A percentile compares a stretch with the other conserved stretches of the same genome.
Evolutionary conservation across 1,284 basidiomycete species (phyloP).

Genomic region (Heterobasidion parviporum): DNA sequence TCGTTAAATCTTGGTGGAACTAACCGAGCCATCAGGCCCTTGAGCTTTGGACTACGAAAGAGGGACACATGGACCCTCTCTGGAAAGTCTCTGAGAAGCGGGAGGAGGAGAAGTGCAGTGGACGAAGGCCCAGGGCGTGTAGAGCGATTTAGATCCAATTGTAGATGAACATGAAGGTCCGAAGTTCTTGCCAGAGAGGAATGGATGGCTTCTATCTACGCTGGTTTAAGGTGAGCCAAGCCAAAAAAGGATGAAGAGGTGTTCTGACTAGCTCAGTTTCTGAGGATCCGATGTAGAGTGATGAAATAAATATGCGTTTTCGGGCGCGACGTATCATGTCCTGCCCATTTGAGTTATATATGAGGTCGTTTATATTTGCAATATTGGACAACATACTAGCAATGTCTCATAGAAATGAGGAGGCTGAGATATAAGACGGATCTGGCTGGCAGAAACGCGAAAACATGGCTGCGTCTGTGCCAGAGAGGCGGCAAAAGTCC

Average conservation of each 20-base stretch:
- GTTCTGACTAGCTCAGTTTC: conserved; percentile 24
- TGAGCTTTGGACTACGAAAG: conserved; percentile 82
- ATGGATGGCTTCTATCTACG: conserved; percentile 61
- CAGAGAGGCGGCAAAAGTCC: conserved; percentile 14
- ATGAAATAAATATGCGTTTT: conserved; percentile 78
- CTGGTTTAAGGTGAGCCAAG: not conserved
- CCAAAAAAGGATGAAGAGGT: not conserved
- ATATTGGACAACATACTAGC: conserved; percentile 21
- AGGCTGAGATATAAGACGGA: conserved; percentile 30
- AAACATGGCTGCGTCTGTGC: conserved; percentile 30
- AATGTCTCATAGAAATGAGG: conserved; percentile 28
- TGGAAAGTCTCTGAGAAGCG: conserved; percentile 67
- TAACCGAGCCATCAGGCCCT: conserved; percentile 64
- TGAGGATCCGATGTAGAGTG: conserved; percentile 33
- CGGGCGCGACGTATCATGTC: conserved; percentile 69
- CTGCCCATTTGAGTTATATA: conserved; percentile 26
- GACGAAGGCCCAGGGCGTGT: conserved; percentile 78
- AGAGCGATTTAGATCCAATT: conserved; percentile 87
- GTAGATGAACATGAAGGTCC: conserved; percentile 61
- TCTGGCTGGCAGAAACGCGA: conserved; percentile 20
- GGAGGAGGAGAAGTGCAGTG: conserved; percentile 67
- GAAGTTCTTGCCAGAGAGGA: conserved; percentile 53
- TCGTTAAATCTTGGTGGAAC: conserved; percentile 94
- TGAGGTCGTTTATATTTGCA: not conserved
- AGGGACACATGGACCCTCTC: conserved; percentile 71